Conservation (phyloP, 805 yeast species). For the Ogataea nitratoaversa region DNA sequence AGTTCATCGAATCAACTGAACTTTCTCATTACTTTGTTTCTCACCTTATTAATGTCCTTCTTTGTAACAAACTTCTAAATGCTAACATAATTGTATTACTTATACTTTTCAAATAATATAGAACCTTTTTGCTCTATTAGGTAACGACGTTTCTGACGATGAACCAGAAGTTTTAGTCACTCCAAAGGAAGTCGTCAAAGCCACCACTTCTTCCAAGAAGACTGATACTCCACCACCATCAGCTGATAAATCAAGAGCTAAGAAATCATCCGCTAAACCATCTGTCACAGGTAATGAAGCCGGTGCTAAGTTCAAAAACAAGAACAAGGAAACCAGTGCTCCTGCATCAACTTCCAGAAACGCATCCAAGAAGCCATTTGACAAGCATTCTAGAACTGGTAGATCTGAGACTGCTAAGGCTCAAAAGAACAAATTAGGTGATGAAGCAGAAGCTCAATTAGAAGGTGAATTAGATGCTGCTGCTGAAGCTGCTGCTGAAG, state of each 20-base stretch:
- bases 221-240: slow-evolving; percentile 76
- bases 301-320: slow-evolving; percentile 67
- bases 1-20: too few species aligned
- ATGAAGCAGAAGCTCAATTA: slow-evolving; percentile 49
- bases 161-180: slow-evolving; percentile 47
- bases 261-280: slow-evolving; percentile 60
- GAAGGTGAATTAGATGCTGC: slow-evolving; percentile 59
- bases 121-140: slow-evolving; percentile 82
- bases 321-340: slow-evolving; percentile 62
- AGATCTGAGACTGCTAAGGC: slow-evolving; percentile 83
- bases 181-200: slow-evolving; percentile 77
- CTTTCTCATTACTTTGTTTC: too few species aligned
- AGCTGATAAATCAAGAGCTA: slow-evolving; percentile 77
- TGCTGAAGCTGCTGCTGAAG: slow-evolving; percentile 35
- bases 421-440: slow-evolving; percentile 86
- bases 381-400: slow-evolving; percentile 84
- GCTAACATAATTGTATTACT: slow-evolving; percentile 2
- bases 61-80: not conserved
- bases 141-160: slow-evolving; percentile 85
- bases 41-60: too few species aligned
- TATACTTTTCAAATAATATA: slow-evolving; percentile 18
- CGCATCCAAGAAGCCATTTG: slow-evolving; percentile 53
- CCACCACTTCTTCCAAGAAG: slow-evolving; percentile 82
- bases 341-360: slow-evolving; percentile 44
- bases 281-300: slow-evolving; percentile 86